A percentile compares a stretch with the other conserved stretches of the same genome.
Evolutionary conservation across 2,329 filamentous ascomycete genomes (phyloP).

Genomic region (Neodidymelliopsis sp.): DNA sequence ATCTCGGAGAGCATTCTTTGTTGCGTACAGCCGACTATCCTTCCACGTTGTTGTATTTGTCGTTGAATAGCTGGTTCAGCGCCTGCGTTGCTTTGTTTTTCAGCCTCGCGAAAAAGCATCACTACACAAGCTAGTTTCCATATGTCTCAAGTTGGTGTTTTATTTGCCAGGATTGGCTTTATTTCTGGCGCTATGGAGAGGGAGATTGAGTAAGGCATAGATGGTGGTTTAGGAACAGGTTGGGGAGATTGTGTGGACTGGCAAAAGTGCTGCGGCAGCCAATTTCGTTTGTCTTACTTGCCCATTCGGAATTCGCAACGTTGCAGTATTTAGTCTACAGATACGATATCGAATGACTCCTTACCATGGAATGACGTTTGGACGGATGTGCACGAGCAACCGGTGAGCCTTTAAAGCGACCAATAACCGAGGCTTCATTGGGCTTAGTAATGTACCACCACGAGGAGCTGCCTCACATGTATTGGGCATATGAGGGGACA

Average conservation of each 20-base stretch:
- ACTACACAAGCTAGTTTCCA: conserved; percentile 5
- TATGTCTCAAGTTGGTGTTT: conserved; percentile 13
- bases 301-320: conserved; percentile 30
- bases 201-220: conserved; percentile 8
- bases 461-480: background rate
- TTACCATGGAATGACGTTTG: conserved; percentile 13
- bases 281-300: conserved; percentile 29
- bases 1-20: conserved; percentile 4
- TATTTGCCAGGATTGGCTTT: conserved; percentile 9
- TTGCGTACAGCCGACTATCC: conserved; percentile 1
- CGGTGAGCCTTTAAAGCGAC: conserved; percentile 13
- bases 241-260: conserved; percentile 13
- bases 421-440: conserved; percentile 2
- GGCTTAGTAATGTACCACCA: conserved; percentile 9
- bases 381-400: conserved; percentile 11
- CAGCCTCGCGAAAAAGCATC: conserved; percentile 11
- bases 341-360: conserved; percentile 38
- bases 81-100: conserved; percentile 8
- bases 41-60: conserved; percentile 1
- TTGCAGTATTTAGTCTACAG: conserved; percentile 38
- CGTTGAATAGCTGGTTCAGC: conserved; percentile 15
- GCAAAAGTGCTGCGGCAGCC: conserved; percentile 9
- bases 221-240: conserved; percentile 4
- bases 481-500: background rate
- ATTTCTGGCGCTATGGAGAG: conserved; percentile 11